Conservation (phyloP, 495 filamentous ascomycete genomes). For the Glarea lozoyensis region DNA sequence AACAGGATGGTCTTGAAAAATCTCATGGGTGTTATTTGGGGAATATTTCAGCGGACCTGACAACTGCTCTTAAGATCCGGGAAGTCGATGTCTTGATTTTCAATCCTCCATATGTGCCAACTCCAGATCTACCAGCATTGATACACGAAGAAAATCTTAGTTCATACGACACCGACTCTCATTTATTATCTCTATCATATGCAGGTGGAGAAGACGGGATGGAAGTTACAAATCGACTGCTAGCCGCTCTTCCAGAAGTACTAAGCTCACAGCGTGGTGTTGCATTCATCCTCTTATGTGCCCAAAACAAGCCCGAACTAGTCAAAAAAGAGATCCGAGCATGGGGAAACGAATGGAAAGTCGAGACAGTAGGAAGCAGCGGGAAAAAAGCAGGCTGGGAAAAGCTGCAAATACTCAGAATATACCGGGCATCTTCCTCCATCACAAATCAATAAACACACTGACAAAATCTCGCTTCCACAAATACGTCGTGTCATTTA, state of each 20-base stretch:
- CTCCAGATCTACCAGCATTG: conserved; percentile 53
- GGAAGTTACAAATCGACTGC: conserved; percentile 75
- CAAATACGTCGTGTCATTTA: not conserved
- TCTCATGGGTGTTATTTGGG: conserved; percentile 42
- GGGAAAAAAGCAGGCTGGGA: conserved; percentile 90
- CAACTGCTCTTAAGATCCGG: conserved; percentile 40
- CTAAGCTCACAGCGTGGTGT: conserved; percentile 58
- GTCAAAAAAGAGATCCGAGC: conserved; percentile 56
- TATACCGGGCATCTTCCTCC: conserved; percentile 44
- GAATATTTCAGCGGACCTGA: conserved; percentile 57
- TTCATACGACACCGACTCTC: conserved; percentile 42
- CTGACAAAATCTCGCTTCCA: not conserved
- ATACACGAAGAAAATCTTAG: conserved; percentile 22
- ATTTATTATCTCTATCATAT: conserved; percentile 76
- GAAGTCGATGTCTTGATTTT: conserved; percentile 80
- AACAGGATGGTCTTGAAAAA: conserved; percentile 46
- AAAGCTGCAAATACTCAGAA: conserved; percentile 71
- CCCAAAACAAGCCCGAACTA: conserved; percentile 71
- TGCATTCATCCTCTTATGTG: conserved; percentile 83
- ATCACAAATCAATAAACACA: not conserved
- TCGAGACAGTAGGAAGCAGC: conserved; percentile 72
- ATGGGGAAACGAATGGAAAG: conserved; percentile 55
- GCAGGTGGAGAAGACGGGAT: conserved; percentile 86
- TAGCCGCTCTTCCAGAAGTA: conserved; percentile 54
- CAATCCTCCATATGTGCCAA: conserved; percentile 95